Conservation (phyloP, 352 stramenopile genomes). For the Pythium brassicae region DNA sequence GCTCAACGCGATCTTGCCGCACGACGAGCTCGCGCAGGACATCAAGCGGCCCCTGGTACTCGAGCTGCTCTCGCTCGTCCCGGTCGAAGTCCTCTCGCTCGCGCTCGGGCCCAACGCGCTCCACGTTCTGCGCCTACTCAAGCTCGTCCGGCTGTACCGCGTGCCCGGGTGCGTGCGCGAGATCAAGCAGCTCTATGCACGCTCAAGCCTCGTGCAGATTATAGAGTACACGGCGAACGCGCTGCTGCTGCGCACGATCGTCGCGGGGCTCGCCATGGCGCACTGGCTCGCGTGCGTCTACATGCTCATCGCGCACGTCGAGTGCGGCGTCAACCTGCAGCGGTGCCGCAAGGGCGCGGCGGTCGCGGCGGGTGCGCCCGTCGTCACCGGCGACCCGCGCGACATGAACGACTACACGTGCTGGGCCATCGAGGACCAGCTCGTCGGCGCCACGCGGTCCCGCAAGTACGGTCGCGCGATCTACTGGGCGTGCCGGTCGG, state of each 20-base stretch:
- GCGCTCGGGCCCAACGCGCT: constrained; percentile 42
- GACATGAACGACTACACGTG: constrained; percentile 30
- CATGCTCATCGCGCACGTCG: constrained; percentile 56
- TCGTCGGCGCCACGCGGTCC: constrained; percentile 34
- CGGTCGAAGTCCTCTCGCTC: constrained; percentile 43
- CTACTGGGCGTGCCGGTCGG: constrained; percentile 55
- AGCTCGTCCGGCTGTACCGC: constrained; percentile 55
- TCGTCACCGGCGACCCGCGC: not conserved
- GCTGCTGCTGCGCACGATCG: constrained; percentile 43
- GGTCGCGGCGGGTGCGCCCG: constrained; percentile 10
- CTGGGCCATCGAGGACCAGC: constrained; percentile 65
- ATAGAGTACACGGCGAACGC: constrained; percentile 57
- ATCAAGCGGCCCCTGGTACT: constrained; percentile 37
- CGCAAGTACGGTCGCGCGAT: constrained; percentile 51
- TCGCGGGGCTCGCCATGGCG: constrained; percentile 35
- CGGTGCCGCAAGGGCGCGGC: constrained; percentile 33
- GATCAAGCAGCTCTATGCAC: constrained; percentile 42
- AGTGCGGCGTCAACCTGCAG: constrained; percentile 60
- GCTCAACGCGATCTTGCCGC: constrained; percentile 58
- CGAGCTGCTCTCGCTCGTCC: constrained; percentile 43
- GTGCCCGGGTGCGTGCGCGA: constrained; percentile 36
- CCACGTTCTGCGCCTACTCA: constrained; percentile 47
- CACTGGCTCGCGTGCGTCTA: constrained; percentile 66
- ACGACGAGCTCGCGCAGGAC: constrained; percentile 16
- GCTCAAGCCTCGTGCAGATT: constrained; percentile 33